Base-by-base conservation (phyloP, 345 rosid species). In the Noccaea caerulescens region DNA sequence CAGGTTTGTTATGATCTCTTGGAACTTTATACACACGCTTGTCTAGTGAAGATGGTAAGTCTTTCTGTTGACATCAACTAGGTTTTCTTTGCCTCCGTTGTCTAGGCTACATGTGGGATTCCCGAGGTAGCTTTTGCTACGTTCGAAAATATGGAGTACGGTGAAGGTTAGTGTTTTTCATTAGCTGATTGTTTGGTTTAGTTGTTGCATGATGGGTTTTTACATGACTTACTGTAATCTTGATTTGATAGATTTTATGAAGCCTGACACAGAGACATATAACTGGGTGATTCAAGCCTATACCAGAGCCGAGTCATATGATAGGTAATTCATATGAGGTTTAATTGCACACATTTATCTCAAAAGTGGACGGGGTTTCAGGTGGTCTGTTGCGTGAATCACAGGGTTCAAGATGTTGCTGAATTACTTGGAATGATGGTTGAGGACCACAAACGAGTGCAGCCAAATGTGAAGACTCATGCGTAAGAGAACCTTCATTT, bases 371-470 rank as follows among this genome's bases (percentile, higher is more conserved):
- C 7, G 14, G 5, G 34, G 11, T 56, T 34, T 32, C 45, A 61
- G 9, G 18, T 76, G 69, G 72, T 55, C 37, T 63, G 59, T 77
- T 25, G 69, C 56, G 63, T 77, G 79, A 66, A 78, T 66, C 58
- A 61, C 69, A 93, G 98, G 81, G 96, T 87, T 45, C 97, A 90
- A 72, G 97, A 93, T 82, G 98, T 93, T 73, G 92, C 94, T 47
- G 97, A 93, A 81, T 80, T 93, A 75, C 96, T 93, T 72, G 98
- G 98, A 46, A 88, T 93, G 97, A 93, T 93, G 98, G 91, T 93
- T 59, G 98, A 91, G 77, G 91, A 85, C 68, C 91, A 89, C 84
- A 91, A 87, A 65, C 89, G 98, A 49, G 44, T 93, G 80, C 94
- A 86, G 57, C 98, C 98, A 60, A 89, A 91, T 78, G 81, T 85